These are phyloP conservation scores for Scenedesmus sp. DNA, from an alignment of 163 green algal genomes.

Conservation along the genomic window DNA sequence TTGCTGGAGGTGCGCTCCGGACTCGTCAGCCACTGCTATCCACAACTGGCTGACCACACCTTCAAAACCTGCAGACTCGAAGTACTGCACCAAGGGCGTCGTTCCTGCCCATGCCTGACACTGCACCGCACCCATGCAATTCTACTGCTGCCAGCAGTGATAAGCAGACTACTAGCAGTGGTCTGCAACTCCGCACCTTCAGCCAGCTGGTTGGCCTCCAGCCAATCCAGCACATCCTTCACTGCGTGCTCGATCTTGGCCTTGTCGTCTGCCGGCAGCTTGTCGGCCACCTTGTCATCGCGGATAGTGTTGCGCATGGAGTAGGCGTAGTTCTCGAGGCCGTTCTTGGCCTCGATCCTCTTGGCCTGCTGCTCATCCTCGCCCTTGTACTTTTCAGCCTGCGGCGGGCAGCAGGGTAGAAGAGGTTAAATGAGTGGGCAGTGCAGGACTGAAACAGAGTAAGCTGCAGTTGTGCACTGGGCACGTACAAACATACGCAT, in stretches of 20 bases:
- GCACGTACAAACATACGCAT: too few relatives aligned
- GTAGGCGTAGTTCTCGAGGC: conserved; percentile 99
- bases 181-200: conserved; percentile 67
- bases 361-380: conserved; percentile 78
- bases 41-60: too few relatives aligned
- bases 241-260: conserved; percentile 92
- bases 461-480: too few relatives aligned
- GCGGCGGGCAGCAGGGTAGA: background rate
- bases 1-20: too few relatives aligned
- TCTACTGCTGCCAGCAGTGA: too few relatives aligned
- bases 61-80: too few relatives aligned
- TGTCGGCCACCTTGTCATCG: conserved; percentile 85
- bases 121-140: too few relatives aligned
- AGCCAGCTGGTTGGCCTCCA: conserved; percentile 92
- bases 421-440: background rate
- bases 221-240: conserved; percentile 89
- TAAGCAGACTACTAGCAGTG: too few relatives aligned
- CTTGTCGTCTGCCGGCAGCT: conserved; percentile 93
- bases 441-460: too few relatives aligned
- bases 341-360: conserved; percentile 94
- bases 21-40: too few relatives aligned
- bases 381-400: conserved; percentile 88
- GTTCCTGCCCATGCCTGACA: too few relatives aligned
- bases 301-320: conserved; percentile 97
- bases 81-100: too few relatives aligned